Conservation (phyloP, 306 rosid genomes). For the Sesbania bispinosa region DNA sequence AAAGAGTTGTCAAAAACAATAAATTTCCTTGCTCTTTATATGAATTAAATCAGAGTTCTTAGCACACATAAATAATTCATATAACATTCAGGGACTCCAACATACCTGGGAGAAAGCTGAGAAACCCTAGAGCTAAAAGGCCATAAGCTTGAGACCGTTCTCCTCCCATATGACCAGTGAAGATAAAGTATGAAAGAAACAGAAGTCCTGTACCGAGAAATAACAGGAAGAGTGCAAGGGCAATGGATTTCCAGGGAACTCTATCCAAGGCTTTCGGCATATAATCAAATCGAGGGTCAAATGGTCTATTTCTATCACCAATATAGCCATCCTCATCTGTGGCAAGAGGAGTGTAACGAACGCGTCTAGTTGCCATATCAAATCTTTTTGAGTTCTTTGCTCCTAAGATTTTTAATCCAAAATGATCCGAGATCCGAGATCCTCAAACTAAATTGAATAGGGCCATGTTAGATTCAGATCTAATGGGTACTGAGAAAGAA, state of each 20-base stretch:
- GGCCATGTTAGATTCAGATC: neutral
- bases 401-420: neutral
- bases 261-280: constrained; percentile 68
- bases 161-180: constrained; percentile 94
- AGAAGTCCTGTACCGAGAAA: constrained; percentile 70
- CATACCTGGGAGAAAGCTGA: constrained; percentile 94
- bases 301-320: constrained; percentile 35
- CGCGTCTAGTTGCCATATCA: constrained; percentile 72
- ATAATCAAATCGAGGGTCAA: constrained; percentile 90
- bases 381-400: neutral
- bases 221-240: constrained; percentile 76
- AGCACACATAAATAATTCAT: neutral
- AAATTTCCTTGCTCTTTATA: neutral
- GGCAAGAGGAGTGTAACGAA: constrained; percentile 55
- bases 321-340: constrained; percentile 52
- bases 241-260: constrained; percentile 95
- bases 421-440: neutral
- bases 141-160: constrained; percentile 89
- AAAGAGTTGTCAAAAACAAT: neutral
- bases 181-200: constrained; percentile 78
- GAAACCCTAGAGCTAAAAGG: constrained; percentile 75
- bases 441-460: constrained; percentile 1
- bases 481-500: constrained; percentile 2
- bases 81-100: neutral
- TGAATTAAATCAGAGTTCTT: neutral